Conservation (phyloP, 1,284 basidiomycete genomes). For the Ganoderma sinense region DNA sequence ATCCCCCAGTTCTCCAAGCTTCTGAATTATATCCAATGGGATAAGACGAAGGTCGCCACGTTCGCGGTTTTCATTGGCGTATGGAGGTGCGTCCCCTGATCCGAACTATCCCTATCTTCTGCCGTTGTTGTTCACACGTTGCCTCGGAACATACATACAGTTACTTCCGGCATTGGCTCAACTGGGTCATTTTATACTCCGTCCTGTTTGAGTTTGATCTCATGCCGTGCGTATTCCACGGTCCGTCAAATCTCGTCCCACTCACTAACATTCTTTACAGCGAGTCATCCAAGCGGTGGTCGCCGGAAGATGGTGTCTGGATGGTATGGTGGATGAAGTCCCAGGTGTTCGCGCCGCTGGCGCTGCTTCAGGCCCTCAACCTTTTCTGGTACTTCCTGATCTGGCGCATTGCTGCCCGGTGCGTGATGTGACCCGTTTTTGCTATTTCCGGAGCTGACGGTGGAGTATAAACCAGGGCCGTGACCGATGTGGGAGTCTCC, state of each 20-base stretch:
- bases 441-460: background rate
- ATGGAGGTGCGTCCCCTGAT: constrained; percentile 77
- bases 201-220: constrained; percentile 86
- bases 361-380: constrained; percentile 84
- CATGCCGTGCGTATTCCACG: constrained; percentile 69
- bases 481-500: constrained; percentile 42
- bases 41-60: constrained; percentile 66
- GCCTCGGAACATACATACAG: constrained; percentile 47
- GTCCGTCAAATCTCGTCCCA: background rate
- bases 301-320: constrained; percentile 72
- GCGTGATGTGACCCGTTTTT: background rate
- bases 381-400: constrained; percentile 93
- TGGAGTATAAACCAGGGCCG: constrained; percentile 18
- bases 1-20: constrained; percentile 77
- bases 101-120: background rate
- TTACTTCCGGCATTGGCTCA: constrained; percentile 96
- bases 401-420: constrained; percentile 67
- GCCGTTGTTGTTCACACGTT: constrained; percentile 11
- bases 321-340: constrained; percentile 83
- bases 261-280: constrained; percentile 44
- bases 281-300: constrained; percentile 65
- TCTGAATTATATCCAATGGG: constrained; percentile 84
- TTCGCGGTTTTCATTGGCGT: constrained; percentile 77
- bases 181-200: constrained; percentile 87
- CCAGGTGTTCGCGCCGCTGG: constrained; percentile 81